phyloP scores from a whole-genome alignment of 148 eudicot species.

The Rhododendron simsii region DNA sequence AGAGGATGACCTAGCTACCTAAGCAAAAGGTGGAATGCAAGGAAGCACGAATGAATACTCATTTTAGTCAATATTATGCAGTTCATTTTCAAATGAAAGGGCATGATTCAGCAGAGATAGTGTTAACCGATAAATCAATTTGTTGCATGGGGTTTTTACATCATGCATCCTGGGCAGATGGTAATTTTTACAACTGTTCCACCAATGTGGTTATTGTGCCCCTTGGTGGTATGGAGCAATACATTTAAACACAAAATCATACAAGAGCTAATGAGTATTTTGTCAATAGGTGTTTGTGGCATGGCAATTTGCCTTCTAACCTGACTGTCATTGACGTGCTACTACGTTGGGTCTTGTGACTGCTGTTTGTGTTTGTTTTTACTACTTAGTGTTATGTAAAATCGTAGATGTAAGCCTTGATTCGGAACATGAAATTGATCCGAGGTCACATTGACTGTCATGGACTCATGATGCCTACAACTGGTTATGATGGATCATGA shows the following conservation, averaged over 20 bases:
- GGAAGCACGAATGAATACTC: background rate
- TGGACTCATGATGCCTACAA: background rate
- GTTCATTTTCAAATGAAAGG: background rate
- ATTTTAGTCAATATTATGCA: background rate
- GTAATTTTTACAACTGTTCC: background rate
- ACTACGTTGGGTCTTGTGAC: background rate
- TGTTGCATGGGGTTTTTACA: background rate
- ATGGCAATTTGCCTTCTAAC: background rate
- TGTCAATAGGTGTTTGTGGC: background rate
- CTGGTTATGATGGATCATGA: background rate
- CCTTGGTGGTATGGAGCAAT: background rate
- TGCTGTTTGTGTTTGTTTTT: background rate
- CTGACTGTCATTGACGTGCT: background rate
- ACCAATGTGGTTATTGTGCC: background rate
- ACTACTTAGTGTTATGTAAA: background rate
- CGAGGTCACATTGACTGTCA: background rate
- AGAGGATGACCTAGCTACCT: background rate
- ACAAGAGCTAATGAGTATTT: background rate
- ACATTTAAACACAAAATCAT: background rate
- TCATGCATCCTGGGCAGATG: background rate
- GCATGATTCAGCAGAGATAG: background rate
- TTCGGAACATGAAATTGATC: background rate
- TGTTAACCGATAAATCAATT: background rate
- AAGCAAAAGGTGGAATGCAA: background rate
- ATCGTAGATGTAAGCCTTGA: background rate